Evolutionary conservation across 2,329 filamentous ascomycete species (phyloP), one percentile per base, ranked within the genome.

Genomic region (Rutstroemia sp.): DNA sequence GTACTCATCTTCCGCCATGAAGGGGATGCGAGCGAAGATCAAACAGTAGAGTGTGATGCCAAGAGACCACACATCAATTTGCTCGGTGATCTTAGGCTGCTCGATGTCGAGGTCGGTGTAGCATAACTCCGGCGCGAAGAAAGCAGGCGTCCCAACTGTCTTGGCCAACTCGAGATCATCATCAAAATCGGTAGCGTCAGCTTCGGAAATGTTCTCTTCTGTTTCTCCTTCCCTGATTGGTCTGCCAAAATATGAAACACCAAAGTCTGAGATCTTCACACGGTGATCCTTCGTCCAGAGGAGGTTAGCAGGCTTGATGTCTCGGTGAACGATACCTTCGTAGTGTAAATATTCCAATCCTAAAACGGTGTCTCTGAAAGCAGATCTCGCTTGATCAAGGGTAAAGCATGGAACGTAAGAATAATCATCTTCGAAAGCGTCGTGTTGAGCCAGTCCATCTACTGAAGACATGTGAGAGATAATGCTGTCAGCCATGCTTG

Each of bases 191-290:
- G 83, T 84, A 10, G 89, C 88, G 70, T 96, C 92, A 0, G 86
- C 89, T 68, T 95, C 89, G 4, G 87, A 87, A 17, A 76, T 84
- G 58, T 74, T 85, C 57, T 91, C 87, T 57, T 89, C 86, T 39
- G 84, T 80, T 65, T 95, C 89, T 53, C 88, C 88, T 48, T 95
- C 89, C 41, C 89, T 81, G 57, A 92, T 88, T 1, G 90, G 90
- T 51, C 90, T 84, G 27, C 94, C 94, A 60, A 99, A 89, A 71
- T 97, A 99, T 1, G 94, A 99, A 1, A 99, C 94, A 34, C 94
- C 94, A 74, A 99, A 99, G 68, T 99, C 94, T 5, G 94, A 97
- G 59, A 99, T 99, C 76, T 99, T 99, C 67, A 96, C 89, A 14
- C 87, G 84, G 64, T 92, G 85, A 61, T 91, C 87, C 64, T 77